Conservation (phyloP, 1,284 basidiomycete genomes). For the Cryptococcus neoformans region DNA sequence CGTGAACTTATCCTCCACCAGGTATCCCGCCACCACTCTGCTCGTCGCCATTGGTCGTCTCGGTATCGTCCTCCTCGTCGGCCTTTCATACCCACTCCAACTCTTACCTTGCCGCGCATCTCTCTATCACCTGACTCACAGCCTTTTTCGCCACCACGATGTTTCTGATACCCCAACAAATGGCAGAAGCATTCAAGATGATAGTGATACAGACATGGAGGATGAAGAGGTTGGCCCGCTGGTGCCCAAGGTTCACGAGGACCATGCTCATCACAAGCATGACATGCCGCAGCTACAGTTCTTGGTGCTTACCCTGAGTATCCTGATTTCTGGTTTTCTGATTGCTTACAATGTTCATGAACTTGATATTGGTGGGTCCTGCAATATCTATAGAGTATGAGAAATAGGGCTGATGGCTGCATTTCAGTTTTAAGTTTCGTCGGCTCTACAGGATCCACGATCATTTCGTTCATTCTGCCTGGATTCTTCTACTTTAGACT, state of each 20-base stretch:
- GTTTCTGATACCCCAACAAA: not conserved
- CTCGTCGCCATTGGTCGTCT: constrained; percentile 91
- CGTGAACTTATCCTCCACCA: no score
- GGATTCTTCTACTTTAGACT: constrained; percentile 59
- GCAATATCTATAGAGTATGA: not conserved
- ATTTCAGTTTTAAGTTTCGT: constrained; percentile 85
- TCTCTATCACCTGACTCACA: constrained; percentile 71
- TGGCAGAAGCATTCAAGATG: constrained; percentile 3
- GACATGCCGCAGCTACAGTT: constrained; percentile 76
- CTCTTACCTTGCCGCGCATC: constrained; percentile 91
- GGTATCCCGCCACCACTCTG: constrained; percentile 61
- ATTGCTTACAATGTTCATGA: constrained; percentile 82
- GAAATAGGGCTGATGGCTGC: not conserved
- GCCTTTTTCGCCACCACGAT: constrained; percentile 21
- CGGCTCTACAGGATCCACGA: constrained; percentile 93
- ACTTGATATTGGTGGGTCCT: constrained; percentile 68
- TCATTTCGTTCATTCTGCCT: constrained; percentile 94
- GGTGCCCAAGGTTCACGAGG: constrained; percentile 39
- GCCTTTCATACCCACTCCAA: constrained; percentile 90
- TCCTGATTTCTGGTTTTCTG: constrained; percentile 61
- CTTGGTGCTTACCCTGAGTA: constrained; percentile 65
- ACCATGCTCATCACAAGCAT: constrained; percentile 53
- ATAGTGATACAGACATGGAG: constrained; percentile 18
- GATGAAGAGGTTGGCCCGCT: constrained; percentile 40
- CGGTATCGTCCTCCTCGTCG: constrained; percentile 85